phyloP scores from a whole-genome alignment of 805 yeast genomes.

The Teunomyces atbi region DNA sequence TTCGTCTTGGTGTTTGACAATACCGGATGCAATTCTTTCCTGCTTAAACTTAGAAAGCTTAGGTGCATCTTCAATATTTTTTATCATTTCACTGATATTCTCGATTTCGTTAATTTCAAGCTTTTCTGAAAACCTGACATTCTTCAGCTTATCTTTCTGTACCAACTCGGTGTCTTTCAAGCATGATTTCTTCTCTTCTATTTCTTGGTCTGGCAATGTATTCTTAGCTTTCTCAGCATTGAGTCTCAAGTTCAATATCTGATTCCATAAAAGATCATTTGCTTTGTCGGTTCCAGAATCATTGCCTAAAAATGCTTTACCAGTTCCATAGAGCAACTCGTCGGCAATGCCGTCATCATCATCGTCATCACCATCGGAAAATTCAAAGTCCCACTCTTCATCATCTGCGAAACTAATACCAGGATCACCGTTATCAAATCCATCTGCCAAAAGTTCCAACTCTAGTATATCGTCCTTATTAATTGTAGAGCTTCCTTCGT shows the following conservation, averaged over 20 bases:
- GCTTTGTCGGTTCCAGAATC: conserved; percentile 6
- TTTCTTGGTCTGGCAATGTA: neutral
- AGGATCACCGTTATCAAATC: conserved; percentile 31
- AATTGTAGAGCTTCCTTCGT: conserved; percentile 21
- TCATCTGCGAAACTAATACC: conserved; percentile 23
- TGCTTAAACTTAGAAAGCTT: conserved; percentile 13
- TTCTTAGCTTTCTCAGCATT: conserved; percentile 9
- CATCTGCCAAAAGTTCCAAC: conserved; percentile 54
- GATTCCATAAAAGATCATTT: conserved; percentile 37
- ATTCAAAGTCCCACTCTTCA: conserved; percentile 38
- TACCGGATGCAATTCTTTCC: neutral
- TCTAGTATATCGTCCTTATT: conserved; percentile 49
- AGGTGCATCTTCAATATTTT: conserved; percentile 17
- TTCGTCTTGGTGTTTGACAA: neutral
- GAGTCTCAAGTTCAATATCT: conserved; percentile 31
- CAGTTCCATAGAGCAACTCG: conserved; percentile 23
- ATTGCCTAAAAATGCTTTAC: conserved; percentile 13
- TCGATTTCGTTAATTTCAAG: conserved; percentile 61
- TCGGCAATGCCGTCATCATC: conserved; percentile 28
- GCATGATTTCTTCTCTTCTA: neutral
- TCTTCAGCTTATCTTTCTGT: conserved; percentile 23
- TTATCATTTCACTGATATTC: conserved; percentile 50
- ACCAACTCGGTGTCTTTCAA: neutral
- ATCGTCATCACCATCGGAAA: conserved; percentile 35
- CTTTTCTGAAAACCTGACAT: conserved; percentile 53